Conservation (phyloP, 768 basidiomycete species). For the Grammothele lineata region DNA sequence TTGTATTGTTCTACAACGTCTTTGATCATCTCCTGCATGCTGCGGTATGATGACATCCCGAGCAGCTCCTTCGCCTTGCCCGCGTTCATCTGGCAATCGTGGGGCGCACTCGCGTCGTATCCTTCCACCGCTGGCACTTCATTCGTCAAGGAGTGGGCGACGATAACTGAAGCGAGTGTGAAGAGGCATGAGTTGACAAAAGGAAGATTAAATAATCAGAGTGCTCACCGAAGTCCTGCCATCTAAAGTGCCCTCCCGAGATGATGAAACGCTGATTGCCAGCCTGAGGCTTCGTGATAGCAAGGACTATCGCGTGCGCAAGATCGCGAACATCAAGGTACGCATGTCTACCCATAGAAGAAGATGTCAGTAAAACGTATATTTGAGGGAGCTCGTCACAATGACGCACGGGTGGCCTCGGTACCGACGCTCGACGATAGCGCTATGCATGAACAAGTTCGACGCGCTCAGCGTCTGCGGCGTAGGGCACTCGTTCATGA, state of each 20-base stretch:
- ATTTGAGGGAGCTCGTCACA: no score
- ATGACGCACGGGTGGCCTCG: conserved; percentile 11
- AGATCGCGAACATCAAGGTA: conserved; percentile 35
- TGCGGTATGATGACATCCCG: conserved; percentile 35
- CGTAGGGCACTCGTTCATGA: conserved; percentile 27
- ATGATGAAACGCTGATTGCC: conserved; percentile 36
- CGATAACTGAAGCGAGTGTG: neutral
- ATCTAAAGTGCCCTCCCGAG: conserved; percentile 3
- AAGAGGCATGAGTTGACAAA: no score
- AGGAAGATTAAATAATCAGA: no score
- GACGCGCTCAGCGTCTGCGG: conserved; percentile 33
- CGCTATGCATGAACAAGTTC: conserved; percentile 6
- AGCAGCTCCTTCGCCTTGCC: conserved; percentile 36
- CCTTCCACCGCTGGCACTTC: conserved; percentile 1
- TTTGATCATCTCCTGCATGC: conserved; percentile 33
- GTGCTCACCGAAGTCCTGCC: conserved; percentile 9
- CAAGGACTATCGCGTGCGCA: conserved; percentile 24
- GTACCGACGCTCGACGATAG: conserved; percentile 9
- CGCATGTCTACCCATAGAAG: neutral
- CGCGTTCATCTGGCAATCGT: conserved; percentile 23
- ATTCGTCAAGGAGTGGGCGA: neutral
- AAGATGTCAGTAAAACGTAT: neutral
- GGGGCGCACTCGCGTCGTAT: neutral
- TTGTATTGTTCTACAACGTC: conserved; percentile 33
- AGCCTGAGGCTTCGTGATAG: conserved; percentile 27